Base-by-base conservation (phyloP, 306 rosid genomes). In the Lagenaria siceraria region DNA sequence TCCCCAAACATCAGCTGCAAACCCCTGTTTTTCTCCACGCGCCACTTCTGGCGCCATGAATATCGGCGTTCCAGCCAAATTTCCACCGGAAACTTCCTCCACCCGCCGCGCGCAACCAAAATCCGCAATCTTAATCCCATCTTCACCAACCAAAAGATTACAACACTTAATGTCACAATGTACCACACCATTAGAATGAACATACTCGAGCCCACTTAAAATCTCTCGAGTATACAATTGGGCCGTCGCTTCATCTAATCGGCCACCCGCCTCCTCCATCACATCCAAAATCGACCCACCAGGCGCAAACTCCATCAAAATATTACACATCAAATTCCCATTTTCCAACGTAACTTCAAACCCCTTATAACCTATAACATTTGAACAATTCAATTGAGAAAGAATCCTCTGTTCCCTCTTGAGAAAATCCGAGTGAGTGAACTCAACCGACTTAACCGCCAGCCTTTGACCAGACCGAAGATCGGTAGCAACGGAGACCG, bases 41-140 rank as follows among this genome's bases (percentile, higher is more conserved):
- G 97, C 97, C 82, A 88, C 99, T 86, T 95, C 97, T 8, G 99
- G 99, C 0, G 97, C 92, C 99, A 95, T 90, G 84, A 84, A 95
- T 24, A 77, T 83, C 15, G 97, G 99, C 0, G 99, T 90, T 3
- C 99, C 97, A 0, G 88, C 82, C 12, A 89, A 79, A 18, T 38
- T 55, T 12, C 64, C 59, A 38, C 56, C 5, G 35, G 43, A 66
- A 12, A 3, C 48, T 48, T 21, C 76, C 65, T 33, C 61, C 81
- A 86, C 72, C 52, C 82, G 80, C 81, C 85, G 74, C 1, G 97
- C 90, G 49, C 93, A 95, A 12, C 99, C 99, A n/a, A 95, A 79
- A 80, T 95, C 97, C 18, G 97, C 93, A 11, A 95, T 81, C 80
- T 89, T 95, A 4, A 64, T 86, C 17, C 97, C 96, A 4, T 77